phyloP scores from a whole-genome alignment of 2,329 filamentous ascomycete genomes.

The Aspergillus ibericus region DNA sequence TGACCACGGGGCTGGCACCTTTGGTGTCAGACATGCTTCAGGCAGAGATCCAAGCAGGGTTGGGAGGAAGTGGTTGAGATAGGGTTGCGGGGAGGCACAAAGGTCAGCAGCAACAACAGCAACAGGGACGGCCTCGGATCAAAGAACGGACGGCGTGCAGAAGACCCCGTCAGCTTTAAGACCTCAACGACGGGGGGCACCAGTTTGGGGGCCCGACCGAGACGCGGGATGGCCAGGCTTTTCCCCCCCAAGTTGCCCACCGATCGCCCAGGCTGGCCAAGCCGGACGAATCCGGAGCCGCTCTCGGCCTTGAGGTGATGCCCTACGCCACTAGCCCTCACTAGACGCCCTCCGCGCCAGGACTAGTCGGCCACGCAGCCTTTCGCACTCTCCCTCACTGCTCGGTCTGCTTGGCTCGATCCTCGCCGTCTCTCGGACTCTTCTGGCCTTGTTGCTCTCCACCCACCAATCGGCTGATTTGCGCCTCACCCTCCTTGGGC shows the following conservation, averaged over 20 bases:
- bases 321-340: background rate
- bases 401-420: too few relatives aligned
- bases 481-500: background rate
- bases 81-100: too few relatives aligned
- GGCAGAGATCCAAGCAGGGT: too few relatives aligned
- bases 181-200: too few relatives aligned
- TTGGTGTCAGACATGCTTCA: background rate
- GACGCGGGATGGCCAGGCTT: too few relatives aligned
- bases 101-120: too few relatives aligned
- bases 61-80: background rate
- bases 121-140: too few relatives aligned
- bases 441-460: background rate
- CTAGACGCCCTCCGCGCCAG: background rate
- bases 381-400: too few relatives aligned
- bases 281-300: constrained; percentile 8
- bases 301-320: background rate
- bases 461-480: constrained; percentile 4
- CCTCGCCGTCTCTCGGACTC: background rate
- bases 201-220: too few relatives aligned
- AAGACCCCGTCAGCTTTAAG: too few relatives aligned
- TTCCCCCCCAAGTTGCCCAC: background rate
- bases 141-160: too few relatives aligned
- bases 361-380: background rate
- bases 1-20: constrained; percentile 7
- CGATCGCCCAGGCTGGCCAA: background rate